Evolutionary conservation across 1,284 basidiomycete genomes (phyloP), one percentile per base, ranked within the genome.

Genomic region (Moniliophthora roreri): DNA sequence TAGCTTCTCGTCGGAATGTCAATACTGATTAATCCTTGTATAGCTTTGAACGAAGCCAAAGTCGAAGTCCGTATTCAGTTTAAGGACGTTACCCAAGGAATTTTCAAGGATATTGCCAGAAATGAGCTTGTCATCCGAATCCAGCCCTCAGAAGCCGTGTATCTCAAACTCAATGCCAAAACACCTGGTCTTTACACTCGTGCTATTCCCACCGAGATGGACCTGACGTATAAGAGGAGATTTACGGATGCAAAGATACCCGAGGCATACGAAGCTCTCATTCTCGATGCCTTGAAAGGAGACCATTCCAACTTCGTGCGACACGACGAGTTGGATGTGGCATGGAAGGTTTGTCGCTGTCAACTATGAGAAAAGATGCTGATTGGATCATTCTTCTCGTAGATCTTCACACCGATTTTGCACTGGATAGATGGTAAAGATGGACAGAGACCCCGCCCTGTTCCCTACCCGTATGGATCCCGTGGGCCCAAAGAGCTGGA

Each of bases 51-150:
- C 75, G 95, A 97, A 73, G 90, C 92, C 68, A 98, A 98, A 76
- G 95, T 97, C 53, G 95, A 97, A 73, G 87, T 98, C 64, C 91
- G 95, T 52, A 88, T 97, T 60, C 95, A 97, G 72, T 98, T 93
- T 81, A 96, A 94, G 74, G 94, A 97, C 66, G 94, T 95, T 53
- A 94, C 93, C 0, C 83, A 87, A 68, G 95, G 95, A 52, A 97
- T 98, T 68, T 98, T 98, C 82, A 89, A 89, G 69, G 89, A 97
- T 64, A 94, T 97, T 67, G 82, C 91, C 18, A 87, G 95, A 58
- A 95, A 98, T 73, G 95, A 98, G 74, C 82, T 98, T 59, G 95
- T 98, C 60, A 84, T 97, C 67, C 91, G 95, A 58, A 95, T 98
- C 63, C 95, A 97, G 70, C 95, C 95, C 13, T 87, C 87, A 48